These are phyloP conservation scores for Mycena filopes DNA, from an alignment of 768 basidiomycete species.

Conservation along the genomic window DNA sequence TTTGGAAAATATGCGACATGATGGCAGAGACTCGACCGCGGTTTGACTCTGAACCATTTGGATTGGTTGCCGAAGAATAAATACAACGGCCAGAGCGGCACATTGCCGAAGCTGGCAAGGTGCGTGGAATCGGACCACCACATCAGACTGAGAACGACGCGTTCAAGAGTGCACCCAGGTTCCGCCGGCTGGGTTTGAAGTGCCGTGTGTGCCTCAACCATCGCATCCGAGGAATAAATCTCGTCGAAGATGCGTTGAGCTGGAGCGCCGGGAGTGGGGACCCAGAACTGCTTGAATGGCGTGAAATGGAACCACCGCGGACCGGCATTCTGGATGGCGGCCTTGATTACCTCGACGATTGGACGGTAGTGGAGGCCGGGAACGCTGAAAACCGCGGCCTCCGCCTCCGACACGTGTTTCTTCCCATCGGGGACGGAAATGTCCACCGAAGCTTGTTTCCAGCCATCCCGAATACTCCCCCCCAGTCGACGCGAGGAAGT, in stretches of 20 bases:
- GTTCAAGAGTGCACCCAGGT: conserved; percentile 13
- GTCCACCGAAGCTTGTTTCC: too few relatives aligned
- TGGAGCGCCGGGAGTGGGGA: background rate
- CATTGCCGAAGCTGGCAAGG: conserved; percentile 9
- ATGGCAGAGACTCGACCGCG: too few relatives aligned
- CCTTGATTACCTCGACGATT: conserved; percentile 29
- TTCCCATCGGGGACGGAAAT: background rate
- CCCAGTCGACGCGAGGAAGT: too few relatives aligned
- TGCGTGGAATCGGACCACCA: conserved; percentile 34
- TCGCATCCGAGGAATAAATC: conserved; percentile 16
- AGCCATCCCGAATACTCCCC: too few relatives aligned
- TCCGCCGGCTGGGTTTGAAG: conserved; percentile 4
- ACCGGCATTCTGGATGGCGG: conserved; percentile 1
- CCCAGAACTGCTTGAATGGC: conserved; percentile 31
- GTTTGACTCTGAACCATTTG: conserved; percentile 12
- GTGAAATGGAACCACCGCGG: conserved; percentile 25
- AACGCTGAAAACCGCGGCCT: conserved; percentile 15
- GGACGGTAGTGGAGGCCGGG: conserved; percentile 31
- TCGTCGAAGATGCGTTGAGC: conserved; percentile 14
- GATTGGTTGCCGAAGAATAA: conserved; percentile 38
- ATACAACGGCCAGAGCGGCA: conserved; percentile 28
- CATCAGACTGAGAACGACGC: conserved; percentile 29
- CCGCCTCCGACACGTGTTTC: background rate
- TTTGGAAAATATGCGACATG: too few relatives aligned
- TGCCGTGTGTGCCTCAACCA: conserved; percentile 8